Base-by-base conservation (phyloP, 164 flowering plant genomes). In the Chimonanthus salicifolius region DNA sequence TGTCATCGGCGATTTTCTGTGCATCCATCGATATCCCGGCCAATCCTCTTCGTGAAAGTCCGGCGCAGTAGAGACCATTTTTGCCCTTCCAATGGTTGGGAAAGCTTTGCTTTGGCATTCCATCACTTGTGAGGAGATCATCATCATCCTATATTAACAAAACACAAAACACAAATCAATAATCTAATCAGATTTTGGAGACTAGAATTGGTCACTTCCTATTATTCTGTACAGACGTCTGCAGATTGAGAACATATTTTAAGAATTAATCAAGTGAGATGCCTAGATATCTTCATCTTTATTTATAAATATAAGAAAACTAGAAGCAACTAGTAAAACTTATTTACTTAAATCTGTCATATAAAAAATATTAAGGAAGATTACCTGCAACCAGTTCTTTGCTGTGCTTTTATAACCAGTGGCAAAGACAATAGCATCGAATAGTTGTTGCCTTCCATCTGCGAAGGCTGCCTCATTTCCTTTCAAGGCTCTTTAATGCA, bases 11-110 rank as follows among this genome's bases (percentile, higher is more conserved):
- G 16, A 78, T 67, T 1, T 47, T 51, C 50, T 71, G 8, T 4
- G 80, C 77, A 49, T 78, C 77, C 60, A 6, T n/a, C 0, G 72
- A 74, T 2, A 78, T 47, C 3, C 80, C 80, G 2, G 60, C 74
- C 47, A 78, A 46, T 43, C 77, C 74, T 66, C 72, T 74, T 10
- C 63, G 47, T 10, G 80, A 58, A 0, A 78, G 45, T 2, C 80
- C 80, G 0, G 64, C 77, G 48, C 80, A 78, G 15, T 78, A 78
- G 3, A 78, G 66, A 0, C 69, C 71, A 49, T 78, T 47, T 8
- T 49, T 58, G 6, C 80, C 80, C 16, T 78, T 78, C 77, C 80
- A 78, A 21, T 78, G 80, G 49, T 46, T 54, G 7, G 77, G 80
- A 70, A 74, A 78, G 1, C 18, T 66, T 6, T 8, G 6, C 15